Percentiles rank a stretch among this genome's conserved stretches.
These are phyloP conservation scores for Prunus mongolica DNA, from an alignment of 306 rosid genomes.

Conservation along the genomic window DNA sequence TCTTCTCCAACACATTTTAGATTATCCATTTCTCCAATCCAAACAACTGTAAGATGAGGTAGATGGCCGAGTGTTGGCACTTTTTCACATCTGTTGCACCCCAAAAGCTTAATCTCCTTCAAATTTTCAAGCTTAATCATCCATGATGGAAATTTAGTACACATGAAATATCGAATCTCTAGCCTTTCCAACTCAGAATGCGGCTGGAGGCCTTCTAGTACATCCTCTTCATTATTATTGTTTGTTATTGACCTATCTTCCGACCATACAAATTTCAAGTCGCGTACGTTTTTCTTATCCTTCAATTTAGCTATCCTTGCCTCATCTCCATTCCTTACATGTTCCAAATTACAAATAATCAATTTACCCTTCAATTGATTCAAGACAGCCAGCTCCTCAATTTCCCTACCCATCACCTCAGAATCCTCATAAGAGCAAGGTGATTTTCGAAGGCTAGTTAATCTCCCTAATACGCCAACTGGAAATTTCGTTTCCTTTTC, in stretches of 20 bases:
- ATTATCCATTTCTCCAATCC: background rate
- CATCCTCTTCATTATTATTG: background rate
- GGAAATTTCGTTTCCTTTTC: background rate
- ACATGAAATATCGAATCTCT: background rate
- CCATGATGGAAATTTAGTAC: background rate
- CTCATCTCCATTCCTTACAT: no score
- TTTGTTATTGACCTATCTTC: no score
- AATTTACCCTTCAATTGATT: background rate
- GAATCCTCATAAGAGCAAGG: background rate
- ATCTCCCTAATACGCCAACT: no score
- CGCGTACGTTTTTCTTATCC: background rate
- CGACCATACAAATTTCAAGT: background rate
- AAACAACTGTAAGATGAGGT: no score
- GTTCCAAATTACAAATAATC: no score
- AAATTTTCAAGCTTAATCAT: no score
- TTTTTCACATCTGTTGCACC: no score
- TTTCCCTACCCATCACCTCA: background rate
- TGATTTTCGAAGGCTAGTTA: no score
- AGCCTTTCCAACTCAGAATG: background rate
- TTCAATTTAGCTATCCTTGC: background rate
- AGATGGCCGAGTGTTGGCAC: no score
- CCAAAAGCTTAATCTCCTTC: fast-evolving
- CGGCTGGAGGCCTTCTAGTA: background rate
- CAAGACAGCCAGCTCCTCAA: background rate
- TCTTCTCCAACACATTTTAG: no score